Conservation (phyloP, 2,329 filamentous ascomycete genomes). For the Ophiosphaerella narmari region DNA sequence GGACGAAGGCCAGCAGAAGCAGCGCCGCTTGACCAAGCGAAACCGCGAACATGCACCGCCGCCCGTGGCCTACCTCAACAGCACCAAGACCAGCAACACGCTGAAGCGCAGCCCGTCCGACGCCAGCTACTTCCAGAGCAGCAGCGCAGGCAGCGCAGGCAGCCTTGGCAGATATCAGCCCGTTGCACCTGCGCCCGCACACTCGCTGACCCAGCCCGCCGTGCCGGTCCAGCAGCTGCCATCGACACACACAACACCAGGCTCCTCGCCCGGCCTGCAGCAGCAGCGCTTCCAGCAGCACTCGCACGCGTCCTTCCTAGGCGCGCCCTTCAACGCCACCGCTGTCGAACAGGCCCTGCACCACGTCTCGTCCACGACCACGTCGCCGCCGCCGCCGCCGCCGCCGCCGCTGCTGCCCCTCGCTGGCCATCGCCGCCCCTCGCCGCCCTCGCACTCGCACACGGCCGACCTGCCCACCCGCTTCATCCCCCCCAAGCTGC, state of each 20-base stretch:
- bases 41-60: slow-evolving; percentile 19
- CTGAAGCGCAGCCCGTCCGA: slow-evolving; percentile 24
- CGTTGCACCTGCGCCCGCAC: slow-evolving; percentile 1
- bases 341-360: slow-evolving; percentile 38
- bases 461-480: slow-evolving; percentile 29
- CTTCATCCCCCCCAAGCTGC: slow-evolving; percentile 37
- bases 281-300: slow-evolving; percentile 12
- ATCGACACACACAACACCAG: background rate
- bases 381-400: background rate
- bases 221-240: slow-evolving; percentile 5
- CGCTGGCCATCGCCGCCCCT: slow-evolving; percentile 26
- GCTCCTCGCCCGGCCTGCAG: slow-evolving; percentile 21
- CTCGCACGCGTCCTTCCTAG: slow-evolving; percentile 22
- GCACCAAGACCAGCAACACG: slow-evolving; percentile 15
- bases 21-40: slow-evolving; percentile 22
- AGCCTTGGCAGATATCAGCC: slow-evolving; percentile 15
- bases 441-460: slow-evolving; percentile 33
- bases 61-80: slow-evolving; percentile 23
- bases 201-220: slow-evolving; percentile 8
- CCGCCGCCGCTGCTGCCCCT: slow-evolving; percentile 4
- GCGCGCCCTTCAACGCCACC: slow-evolving; percentile 46
- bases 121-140: slow-evolving; percentile 24
- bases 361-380: slow-evolving; percentile 1
- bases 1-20: slow-evolving; percentile 19
- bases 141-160: background rate